These are phyloP conservation scores for Rauvolfia tetraphylla DNA, from an alignment of 257 asterid genomes.

Conservation along the genomic window DNA sequence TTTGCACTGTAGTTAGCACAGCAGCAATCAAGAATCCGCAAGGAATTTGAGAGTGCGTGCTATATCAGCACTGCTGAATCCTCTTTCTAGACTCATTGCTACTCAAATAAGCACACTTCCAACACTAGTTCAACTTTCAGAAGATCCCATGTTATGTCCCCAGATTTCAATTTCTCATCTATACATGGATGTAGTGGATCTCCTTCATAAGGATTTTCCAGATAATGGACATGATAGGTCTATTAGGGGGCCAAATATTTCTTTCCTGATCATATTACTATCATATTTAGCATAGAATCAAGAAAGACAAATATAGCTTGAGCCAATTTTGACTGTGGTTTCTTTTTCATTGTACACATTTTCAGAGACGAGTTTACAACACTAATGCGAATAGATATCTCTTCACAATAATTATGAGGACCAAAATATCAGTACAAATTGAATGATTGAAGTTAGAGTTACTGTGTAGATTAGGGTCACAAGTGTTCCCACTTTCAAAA, in stretches of 20 bases:
- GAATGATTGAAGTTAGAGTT: background rate
- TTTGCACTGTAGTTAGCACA: background rate
- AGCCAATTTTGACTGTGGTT: background rate
- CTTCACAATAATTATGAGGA: no score
- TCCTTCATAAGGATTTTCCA: background rate
- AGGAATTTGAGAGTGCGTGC: background rate
- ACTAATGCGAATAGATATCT: no score
- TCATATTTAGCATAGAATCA: no score
- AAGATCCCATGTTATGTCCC: background rate
- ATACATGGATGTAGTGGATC: background rate
- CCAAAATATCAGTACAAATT: no score
- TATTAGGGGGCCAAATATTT: background rate
- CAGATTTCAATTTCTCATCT: background rate
- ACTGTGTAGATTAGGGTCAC: background rate
- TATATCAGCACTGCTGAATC: background rate
- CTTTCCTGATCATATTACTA: background rate
- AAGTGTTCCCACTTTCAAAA: no score
- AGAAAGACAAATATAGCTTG: background rate
- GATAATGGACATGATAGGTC: background rate
- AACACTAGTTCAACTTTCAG: background rate
- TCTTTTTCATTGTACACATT: background rate
- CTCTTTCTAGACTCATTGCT: background rate
- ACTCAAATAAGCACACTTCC: background rate
- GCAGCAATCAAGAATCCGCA: background rate
- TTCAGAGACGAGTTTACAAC: background rate